A percentile compares a stretch with the other conserved stretches of the same genome.
phyloP scores from a whole-genome alignment of 805 yeast species.

The Candida mattraensis region DNA sequence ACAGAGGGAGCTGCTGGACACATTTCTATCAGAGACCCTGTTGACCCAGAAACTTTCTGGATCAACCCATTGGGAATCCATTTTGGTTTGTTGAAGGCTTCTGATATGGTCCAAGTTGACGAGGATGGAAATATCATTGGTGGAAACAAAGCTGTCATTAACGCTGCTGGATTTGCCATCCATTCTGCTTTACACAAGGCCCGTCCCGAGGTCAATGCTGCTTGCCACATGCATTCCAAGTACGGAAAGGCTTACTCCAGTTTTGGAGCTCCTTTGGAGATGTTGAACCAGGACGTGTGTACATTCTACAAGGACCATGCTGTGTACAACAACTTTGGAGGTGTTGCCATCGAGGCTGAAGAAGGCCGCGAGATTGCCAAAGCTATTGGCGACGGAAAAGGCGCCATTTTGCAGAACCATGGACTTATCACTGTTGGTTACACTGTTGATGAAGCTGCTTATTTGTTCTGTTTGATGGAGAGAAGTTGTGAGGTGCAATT shows the following conservation, averaged over 20 bases:
- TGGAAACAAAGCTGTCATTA: constrained; percentile 50
- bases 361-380: constrained; percentile 64
- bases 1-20: constrained; percentile 85
- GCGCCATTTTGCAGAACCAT: constrained; percentile 66
- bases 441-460: constrained; percentile 76
- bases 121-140: constrained; percentile 64
- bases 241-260: constrained; percentile 66
- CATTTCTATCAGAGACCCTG: constrained; percentile 82
- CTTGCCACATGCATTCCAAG: constrained; percentile 68
- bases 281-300: constrained; percentile 80
- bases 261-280: constrained; percentile 67
- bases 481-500: constrained; percentile 65
- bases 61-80: constrained; percentile 86
- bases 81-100: constrained; percentile 57
- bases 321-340: constrained; percentile 72
- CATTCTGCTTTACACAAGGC: constrained; percentile 68
- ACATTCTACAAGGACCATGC: constrained; percentile 62
- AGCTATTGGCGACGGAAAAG: constrained; percentile 59
- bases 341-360: constrained; percentile 66
- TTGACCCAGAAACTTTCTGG: constrained; percentile 81
- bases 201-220: constrained; percentile 69
- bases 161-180: constrained; percentile 70
- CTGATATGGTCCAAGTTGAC: constrained; percentile 64
- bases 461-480: constrained; percentile 62
- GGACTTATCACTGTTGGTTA: constrained; percentile 70